Evolutionary conservation across 1,284 basidiomycete genomes (phyloP).

Genomic region (Coriolopsis trogii): DNA sequence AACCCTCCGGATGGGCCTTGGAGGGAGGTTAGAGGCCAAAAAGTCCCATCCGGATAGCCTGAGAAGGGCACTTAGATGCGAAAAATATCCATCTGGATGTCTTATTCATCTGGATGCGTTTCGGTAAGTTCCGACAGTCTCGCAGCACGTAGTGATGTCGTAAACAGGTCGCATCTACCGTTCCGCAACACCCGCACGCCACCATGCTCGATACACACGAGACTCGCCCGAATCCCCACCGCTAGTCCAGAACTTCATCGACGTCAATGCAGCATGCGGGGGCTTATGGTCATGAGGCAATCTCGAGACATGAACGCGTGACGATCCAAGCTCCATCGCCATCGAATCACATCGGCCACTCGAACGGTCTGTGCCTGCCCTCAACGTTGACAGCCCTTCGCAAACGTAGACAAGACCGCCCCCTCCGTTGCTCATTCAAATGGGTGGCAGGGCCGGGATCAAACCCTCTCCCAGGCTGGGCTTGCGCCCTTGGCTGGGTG

Average conservation of each 20-base stretch:
- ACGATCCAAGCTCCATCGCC: too few relatives aligned
- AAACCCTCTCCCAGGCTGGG: slow-evolving; percentile 13
- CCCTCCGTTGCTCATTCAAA: slow-evolving; percentile 10
- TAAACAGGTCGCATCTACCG: slow-evolving; percentile 13
- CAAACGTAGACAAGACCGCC: not conserved
- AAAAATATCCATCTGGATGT: too few relatives aligned
- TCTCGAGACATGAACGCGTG: not conserved
- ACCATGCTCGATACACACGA: not conserved
- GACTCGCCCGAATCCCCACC: slow-evolving; percentile 5
- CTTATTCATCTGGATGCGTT: too few relatives aligned
- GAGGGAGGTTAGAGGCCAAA: too few relatives aligned
- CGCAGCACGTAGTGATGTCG: slow-evolving; percentile 12
- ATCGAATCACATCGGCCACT: too few relatives aligned
- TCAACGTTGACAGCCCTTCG: slow-evolving; percentile 7
- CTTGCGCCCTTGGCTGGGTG: too few relatives aligned
- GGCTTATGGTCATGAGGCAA: not conserved
- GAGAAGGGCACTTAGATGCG: too few relatives aligned
- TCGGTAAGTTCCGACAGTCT: too few relatives aligned
- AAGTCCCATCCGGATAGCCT: too few relatives aligned
- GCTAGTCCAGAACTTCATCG: slow-evolving; percentile 14
- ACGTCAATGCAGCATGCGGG: too few relatives aligned
- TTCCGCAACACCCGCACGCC: slow-evolving; percentile 13
- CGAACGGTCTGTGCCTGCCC: slow-evolving; percentile 9
- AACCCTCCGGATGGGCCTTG: too few relatives aligned
- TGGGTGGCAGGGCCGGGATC: slow-evolving; percentile 12